A percentile compares a stretch with the other conserved stretches of the same genome.
Evolutionary conservation across 352 stramenopile genomes (phyloP).

Genomic region (Pythium insidiosum): DNA sequence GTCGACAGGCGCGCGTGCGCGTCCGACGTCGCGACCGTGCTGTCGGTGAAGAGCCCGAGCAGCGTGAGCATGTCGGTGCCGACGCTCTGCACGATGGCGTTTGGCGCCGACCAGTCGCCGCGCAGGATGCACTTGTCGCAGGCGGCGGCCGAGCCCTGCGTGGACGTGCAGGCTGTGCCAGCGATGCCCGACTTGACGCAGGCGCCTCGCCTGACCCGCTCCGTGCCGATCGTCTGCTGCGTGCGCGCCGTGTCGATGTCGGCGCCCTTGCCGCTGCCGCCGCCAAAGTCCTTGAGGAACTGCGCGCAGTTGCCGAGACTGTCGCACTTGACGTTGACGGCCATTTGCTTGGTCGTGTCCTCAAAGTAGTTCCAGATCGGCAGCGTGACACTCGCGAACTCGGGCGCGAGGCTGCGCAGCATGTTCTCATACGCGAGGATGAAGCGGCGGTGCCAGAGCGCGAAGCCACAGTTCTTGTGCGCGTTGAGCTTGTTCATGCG

Average conservation of each 20-base stretch:
- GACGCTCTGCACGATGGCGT: background rate
- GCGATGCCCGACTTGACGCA: background rate
- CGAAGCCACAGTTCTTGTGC: conserved; percentile 9
- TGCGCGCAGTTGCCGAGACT: background rate
- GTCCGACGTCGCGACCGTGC: background rate
- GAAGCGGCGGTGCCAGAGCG: conserved; percentile 5
- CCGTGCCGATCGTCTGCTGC: background rate
- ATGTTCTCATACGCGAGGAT: conserved; percentile 10
- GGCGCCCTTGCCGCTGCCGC: background rate
- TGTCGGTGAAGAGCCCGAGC: background rate
- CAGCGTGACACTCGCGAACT: conserved; percentile 1
- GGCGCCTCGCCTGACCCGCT: background rate
- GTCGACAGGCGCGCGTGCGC: background rate
- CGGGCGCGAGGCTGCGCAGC: background rate
- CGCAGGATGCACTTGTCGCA: background rate
- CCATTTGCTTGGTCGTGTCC: conserved; percentile 1
- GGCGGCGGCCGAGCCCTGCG: background rate
- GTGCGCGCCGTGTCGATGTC: background rate
- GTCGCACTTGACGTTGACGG: background rate
- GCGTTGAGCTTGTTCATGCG: background rate
- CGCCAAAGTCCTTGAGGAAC: conserved; percentile 1
- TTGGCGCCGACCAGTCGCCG: background rate
- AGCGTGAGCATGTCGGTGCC: background rate
- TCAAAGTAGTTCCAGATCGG: conserved; percentile 4
- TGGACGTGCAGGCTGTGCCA: background rate